Evolutionary conservation across 1,284 basidiomycete species (phyloP), one percentile per base, ranked within the genome.

Genomic region (Papiliotrema fonsecae): DNA sequence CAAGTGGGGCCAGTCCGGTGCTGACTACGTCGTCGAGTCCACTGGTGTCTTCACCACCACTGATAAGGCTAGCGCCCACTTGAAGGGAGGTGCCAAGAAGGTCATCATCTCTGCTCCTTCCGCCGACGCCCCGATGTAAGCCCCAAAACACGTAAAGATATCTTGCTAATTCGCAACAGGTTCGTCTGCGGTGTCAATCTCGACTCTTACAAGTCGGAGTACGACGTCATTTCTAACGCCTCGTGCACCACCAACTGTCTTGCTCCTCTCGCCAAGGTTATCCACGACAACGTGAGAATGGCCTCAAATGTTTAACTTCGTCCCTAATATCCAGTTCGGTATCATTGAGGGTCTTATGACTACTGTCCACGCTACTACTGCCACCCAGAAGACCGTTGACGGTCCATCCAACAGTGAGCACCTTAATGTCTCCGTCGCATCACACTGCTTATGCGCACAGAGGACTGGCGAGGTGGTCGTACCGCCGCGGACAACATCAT

Each of bases 221-320:
- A 91, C 81, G 81, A 82, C 58, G 88, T 97, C 73, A 85, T 98
- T 76, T 99, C 94, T 64, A 99, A 99, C 78, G 94, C 94, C 30
- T 97, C 93, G 38, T 99, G 94, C 85, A 99, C 94, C 47, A 99
- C 94, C 77, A 98, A 99, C 86, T 96, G 92, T 77, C 83, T 99
- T 57, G 96, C 96, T 31, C 93, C 96, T 58, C 85, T 99, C 56
- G 94, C 94, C 76, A 98, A 98, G 82, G 86, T 97, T 74, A 81
- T 99, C 79, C 71, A 99, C 78, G 96, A 98, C 84, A 93, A 72
- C 67, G 62, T 65, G 41, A 53, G 62, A 52, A n/a, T 19, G 9
- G 16, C 26, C 26, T 6, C n/a, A 4, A 13, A 30, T 36, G 34
- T 32, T 14, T 37, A n/a, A 24, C 11, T 26, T 45, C 37, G 7